phyloP scores from a whole-genome alignment of 176 grass and related monocot genomes.

The Neostapfia colusana region DNA sequence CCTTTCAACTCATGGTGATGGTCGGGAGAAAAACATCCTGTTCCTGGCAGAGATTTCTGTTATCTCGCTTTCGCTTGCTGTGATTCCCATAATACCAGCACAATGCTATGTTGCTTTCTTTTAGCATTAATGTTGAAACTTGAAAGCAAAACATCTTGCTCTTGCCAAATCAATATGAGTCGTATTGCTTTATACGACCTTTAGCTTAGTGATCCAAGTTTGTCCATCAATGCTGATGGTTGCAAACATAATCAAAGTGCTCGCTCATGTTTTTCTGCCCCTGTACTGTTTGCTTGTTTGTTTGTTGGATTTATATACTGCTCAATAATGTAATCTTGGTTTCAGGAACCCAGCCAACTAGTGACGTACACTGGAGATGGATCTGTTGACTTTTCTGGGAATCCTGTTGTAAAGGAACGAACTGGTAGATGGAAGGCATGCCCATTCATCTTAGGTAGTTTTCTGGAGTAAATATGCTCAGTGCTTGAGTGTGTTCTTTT shows the following conservation, averaged over 20 bases:
- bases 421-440: constrained; percentile 92
- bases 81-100: neutral
- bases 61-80: neutral
- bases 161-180: constrained; percentile 2
- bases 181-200: neutral
- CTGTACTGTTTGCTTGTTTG: neutral
- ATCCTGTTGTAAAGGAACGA: constrained; percentile 63
- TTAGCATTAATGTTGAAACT: neutral
- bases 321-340: neutral
- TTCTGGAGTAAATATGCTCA: neutral
- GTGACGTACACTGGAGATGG: constrained; percentile 69
- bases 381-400: constrained; percentile 70
- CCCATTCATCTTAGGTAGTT: constrained; percentile 82
- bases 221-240: neutral
- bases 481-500: neutral
- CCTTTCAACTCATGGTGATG: neutral
- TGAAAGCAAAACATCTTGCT: neutral
- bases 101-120: constrained; percentile 12
- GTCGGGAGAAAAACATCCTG: neutral
- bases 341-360: constrained; percentile 54
- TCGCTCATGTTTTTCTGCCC: neutral
- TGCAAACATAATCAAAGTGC: neutral
- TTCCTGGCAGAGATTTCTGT: neutral
- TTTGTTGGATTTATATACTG: neutral
- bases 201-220: neutral